These are phyloP conservation scores for Jamesozyma rosinii DNA, from an alignment of 805 yeast genomes.

Conservation along the genomic window DNA sequence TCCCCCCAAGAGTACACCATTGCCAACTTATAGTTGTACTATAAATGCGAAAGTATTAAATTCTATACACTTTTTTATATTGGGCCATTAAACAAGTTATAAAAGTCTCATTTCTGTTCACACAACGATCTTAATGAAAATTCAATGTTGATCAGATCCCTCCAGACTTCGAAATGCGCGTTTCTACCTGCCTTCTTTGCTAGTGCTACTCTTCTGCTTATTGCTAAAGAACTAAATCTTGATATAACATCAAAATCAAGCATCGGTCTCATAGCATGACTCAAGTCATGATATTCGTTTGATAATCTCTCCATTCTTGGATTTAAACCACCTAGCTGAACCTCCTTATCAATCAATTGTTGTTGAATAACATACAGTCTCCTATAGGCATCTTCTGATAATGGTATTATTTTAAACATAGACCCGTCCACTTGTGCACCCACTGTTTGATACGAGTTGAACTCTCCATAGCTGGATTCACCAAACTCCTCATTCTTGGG, in stretches of 20 bases:
- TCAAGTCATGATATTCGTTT: constrained; percentile 28
- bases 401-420: constrained; percentile 60
- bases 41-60: not conserved
- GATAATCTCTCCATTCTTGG: constrained; percentile 55
- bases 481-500: constrained; percentile 31
- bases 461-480: constrained; percentile 3
- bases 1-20: not conserved
- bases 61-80: not conserved
- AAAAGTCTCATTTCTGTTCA: not conserved
- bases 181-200: constrained; percentile 51
- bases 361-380: constrained; percentile 79
- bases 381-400: constrained; percentile 67
- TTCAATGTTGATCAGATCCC: constrained; percentile 53
- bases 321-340: constrained; percentile 69
- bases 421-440: constrained; percentile 79
- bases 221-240: constrained; percentile 45
- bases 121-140: constrained; percentile 28
- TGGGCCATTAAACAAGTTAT: not conserved
- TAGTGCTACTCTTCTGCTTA: constrained; percentile 45
- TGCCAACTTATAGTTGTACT: too few species aligned
- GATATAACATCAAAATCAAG: constrained; percentile 53
- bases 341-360: constrained; percentile 70
- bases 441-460: constrained; percentile 44
- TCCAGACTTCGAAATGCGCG: constrained; percentile 54
- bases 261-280: constrained; percentile 48